Base-by-base conservation (phyloP, 192 early-diverging fungal species). In the Coemansia reversa region DNA sequence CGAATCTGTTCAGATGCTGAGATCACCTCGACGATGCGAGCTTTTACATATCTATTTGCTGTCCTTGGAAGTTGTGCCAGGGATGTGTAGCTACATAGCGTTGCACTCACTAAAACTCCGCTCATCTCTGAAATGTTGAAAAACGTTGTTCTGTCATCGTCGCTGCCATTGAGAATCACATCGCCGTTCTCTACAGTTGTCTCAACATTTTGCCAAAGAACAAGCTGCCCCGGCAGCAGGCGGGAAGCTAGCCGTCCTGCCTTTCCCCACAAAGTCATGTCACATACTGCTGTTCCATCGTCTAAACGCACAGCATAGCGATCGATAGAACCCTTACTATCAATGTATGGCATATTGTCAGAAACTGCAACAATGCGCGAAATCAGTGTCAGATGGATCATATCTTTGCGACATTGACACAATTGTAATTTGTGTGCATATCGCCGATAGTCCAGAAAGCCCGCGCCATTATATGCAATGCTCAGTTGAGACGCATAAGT, bases 191-290 rank as follows among this genome's bases (percentile, higher is more conserved):
- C 71, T 8, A 63, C 62, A 27, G 57, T 29, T 4, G 70, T 65
- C 7, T 79, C 71, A 20, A 77, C 22, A 19, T 30, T 57, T 55
- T 58, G 32, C 62, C 72, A 30, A 50, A 82, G 66, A 5, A 82
- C 68, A 24, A 72, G 62, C 55, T 82, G 71, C 12, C 80, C 80
- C 8, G 71, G 67, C 14, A 60, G 71, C 55, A 76, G 66, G 18
- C 54, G 52, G 9, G 69, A 53, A 3, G 66, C 68, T 22, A 71
- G 75, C 18, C 42, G 58, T 0, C 75, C 71, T 50, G 77, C 39
- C 24, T 56, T 51, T 7, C 66, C 72, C 80, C 80, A 82, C 62
- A 74, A 49, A 7, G 80, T 82, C 27, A 72, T 56, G 51, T 82
- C 80, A 53, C 70, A 39, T 24, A 49, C 63, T 1, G 58, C 79